Conservation (phyloP, 2,329 filamentous ascomycete genomes). For the Arthrobotrys sinensis region DNA sequence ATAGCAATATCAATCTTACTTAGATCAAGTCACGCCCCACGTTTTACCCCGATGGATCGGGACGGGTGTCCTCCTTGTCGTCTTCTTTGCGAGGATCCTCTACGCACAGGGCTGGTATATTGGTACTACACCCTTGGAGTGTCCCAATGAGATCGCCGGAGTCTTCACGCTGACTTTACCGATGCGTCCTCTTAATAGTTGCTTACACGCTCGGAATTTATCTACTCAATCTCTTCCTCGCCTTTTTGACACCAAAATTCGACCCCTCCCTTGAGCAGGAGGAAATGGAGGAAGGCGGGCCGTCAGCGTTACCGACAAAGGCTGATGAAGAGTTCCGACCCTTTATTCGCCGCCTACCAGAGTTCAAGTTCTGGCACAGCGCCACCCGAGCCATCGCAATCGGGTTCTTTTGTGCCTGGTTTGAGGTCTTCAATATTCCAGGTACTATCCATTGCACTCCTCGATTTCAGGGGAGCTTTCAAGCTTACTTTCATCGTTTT, state of each 20-base stretch:
- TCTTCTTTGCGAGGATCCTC: constrained; percentile 92
- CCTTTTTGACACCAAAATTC: constrained; percentile 98
- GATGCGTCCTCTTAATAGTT: constrained; percentile 72
- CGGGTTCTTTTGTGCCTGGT: constrained; percentile 90
- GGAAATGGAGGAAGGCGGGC: constrained; percentile 91
- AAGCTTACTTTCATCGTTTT: not conserved
- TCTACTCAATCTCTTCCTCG: constrained; percentile 98
- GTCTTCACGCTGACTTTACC: constrained; percentile 30
- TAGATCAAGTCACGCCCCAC: constrained; percentile 93
- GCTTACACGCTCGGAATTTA: constrained; percentile 99
- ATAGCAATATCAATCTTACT: constrained; percentile 92
- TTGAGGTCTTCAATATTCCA: constrained; percentile 92
- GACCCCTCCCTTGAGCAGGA: constrained; percentile 96
- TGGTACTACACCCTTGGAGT: constrained; percentile 73
- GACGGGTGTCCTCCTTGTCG: constrained; percentile 80
- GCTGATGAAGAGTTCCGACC: constrained; percentile 97
- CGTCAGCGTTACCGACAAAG: constrained; percentile 88
- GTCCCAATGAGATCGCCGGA: not conserved
- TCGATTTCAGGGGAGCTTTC: not conserved
- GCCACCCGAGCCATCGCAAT: constrained; percentile 89
- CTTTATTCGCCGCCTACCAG: constrained; percentile 93
- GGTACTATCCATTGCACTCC: constrained; percentile 35
- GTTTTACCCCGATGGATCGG: constrained; percentile 90
- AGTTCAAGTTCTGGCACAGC: constrained; percentile 99
- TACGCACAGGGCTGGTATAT: constrained; percentile 99